Base-by-base conservation (phyloP, 345 rosid genomes). In the Clarkia xantiana region DNA sequence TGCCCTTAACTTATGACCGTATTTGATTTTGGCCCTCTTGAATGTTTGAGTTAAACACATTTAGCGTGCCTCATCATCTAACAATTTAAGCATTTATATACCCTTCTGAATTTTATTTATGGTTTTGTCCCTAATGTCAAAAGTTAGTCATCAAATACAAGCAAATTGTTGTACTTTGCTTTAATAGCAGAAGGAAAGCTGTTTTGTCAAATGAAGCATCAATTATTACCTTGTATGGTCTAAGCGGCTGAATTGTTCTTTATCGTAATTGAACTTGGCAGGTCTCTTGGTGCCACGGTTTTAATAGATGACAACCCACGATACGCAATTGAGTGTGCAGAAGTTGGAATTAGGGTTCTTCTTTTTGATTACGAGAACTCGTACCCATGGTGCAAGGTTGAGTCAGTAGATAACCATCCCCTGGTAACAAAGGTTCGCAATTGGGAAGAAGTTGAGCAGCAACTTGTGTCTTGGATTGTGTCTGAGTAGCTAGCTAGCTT, bases 241-340 rank as follows among this genome's bases (percentile, higher is more conserved):
- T n/a, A 11, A 23, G 1, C 4, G 14, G 53, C 14, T 10, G 17
- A 42, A 34, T 13, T 49, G 7, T 0, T 13, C 10, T 49, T 44
- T 15, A 45, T 19, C 18, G 15, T 22, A 11, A 49, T 25, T 17
- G 13, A 43, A 40, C 23, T 15, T 52, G 17, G 41, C 75, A 91
- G 98, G 67, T 71, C 84, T 9, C 78, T 86, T 45, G 96, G 89
- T 62, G 96, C 94, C 25, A 78, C 80, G 69, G 74, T 84, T 62
- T 65, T 91, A 64, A 81, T 91, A 14, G 98, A 91, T 2, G 98
- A 91, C 52, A 86, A 86, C 75, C 98, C 98, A 5, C 73, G 81
- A 69, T 91, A 86, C 52, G 97, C 95, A 0, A 55, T 68, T 10
- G 97, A 85, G 62, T 89, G 97, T 22, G 97, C 97, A 1, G 68